A percentile compares a stretch with the other conserved stretches of the same genome.
phyloP scores from a whole-genome alignment of 768 basidiomycete species.

The Phallus indusiatus region DNA sequence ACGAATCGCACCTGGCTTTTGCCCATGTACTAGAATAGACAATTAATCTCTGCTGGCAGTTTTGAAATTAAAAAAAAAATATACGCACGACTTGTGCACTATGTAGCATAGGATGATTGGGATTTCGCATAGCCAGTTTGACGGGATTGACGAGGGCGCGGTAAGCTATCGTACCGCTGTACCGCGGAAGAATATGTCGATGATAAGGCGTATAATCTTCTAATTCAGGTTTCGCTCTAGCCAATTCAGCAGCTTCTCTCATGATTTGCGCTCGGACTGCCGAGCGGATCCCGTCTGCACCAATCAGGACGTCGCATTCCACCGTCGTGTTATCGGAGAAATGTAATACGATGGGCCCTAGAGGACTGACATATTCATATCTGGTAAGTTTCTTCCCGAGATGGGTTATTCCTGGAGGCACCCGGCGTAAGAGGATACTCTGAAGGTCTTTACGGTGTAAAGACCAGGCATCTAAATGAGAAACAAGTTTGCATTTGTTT shows the following conservation, averaged over 20 bases:
- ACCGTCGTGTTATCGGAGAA: conserved; percentile 56
- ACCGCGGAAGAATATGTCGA: conserved; percentile 40
- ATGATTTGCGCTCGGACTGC: conserved; percentile 30
- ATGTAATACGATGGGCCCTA: conserved; percentile 35
- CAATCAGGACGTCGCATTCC: conserved; percentile 56
- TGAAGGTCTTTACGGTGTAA: conserved; percentile 66
- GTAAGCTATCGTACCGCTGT: conserved; percentile 53
- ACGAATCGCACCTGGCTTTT: conserved; percentile 1
- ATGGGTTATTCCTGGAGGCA: conserved; percentile 38
- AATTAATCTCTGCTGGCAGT: neutral
- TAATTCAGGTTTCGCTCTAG: conserved; percentile 17
- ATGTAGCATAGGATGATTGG: neutral
- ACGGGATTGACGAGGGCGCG: conserved; percentile 50
- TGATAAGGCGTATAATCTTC: conserved; percentile 27
- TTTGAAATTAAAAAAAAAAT: neutral
- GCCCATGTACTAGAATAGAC: neutral
- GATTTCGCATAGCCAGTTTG: conserved; percentile 20
- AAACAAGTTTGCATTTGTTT: neutral
- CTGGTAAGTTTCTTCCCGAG: conserved; percentile 47
- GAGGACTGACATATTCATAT: conserved; percentile 10
- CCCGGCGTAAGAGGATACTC: conserved; percentile 38
- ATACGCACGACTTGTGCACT: neutral
- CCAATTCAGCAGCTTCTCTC: conserved; percentile 15
- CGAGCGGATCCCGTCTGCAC: conserved; percentile 63
- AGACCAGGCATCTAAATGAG: neutral